These are phyloP conservation scores for Lipomyces kockii DNA, from an alignment of 805 yeast species.

Conservation along the genomic window DNA sequence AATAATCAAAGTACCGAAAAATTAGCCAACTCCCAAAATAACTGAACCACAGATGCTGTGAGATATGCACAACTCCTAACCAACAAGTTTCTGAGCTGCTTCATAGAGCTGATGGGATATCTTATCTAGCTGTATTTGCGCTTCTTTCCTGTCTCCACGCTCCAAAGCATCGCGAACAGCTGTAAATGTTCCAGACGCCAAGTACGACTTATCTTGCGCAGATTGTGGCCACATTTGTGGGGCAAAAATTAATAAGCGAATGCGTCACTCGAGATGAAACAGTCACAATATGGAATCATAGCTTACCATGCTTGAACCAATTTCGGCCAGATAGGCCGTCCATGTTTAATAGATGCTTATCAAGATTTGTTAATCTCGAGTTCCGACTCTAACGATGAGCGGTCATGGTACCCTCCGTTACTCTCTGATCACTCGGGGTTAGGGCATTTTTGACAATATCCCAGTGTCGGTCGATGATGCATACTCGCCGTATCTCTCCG, in stretches of 20 bases:
- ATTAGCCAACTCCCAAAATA: constrained; percentile 1
- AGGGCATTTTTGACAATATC: background rate
- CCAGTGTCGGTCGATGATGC: background rate
- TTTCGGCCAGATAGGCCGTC: constrained; percentile 56
- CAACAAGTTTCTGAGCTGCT: constrained; percentile 29
- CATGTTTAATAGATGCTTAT: constrained; percentile 49
- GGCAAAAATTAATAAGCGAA: constrained; percentile 54
- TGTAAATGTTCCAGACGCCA: constrained; percentile 62
- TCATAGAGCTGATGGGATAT: constrained; percentile 10
- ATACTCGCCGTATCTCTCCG: too few species aligned
- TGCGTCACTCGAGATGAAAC: constrained; percentile 40
- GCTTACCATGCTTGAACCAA: constrained; percentile 64
- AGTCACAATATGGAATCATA: constrained; percentile 43
- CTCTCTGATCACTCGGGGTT: background rate
- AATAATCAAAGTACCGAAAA: background rate
- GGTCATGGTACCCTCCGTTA: constrained; percentile 15
- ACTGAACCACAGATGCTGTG: background rate
- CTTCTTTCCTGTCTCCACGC: constrained; percentile 54
- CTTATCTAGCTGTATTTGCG: constrained; percentile 48
- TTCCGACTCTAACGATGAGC: constrained; percentile 47
- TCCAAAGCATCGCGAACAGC: constrained; percentile 70
- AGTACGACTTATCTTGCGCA: constrained; percentile 53
- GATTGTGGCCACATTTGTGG: constrained; percentile 65
- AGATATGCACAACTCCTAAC: background rate
- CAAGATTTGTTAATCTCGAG: constrained; percentile 49